phyloP scores from a whole-genome alignment of 192 early-diverging fungal species.

The Haplosporangium gracile region DNA sequence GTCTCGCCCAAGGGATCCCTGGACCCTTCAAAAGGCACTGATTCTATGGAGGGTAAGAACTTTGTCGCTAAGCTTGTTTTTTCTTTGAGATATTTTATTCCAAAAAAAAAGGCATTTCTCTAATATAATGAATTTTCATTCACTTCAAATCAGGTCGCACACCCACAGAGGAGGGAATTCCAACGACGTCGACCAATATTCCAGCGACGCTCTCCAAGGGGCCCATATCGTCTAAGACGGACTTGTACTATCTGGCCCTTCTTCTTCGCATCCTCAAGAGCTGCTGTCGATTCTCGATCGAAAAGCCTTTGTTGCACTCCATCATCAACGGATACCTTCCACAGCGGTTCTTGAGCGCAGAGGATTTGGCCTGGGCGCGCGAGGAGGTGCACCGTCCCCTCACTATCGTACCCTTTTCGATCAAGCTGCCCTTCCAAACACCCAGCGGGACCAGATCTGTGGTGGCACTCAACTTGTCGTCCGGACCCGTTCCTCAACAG shows the following conservation, averaged over 20 bases:
- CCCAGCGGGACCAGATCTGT: background rate
- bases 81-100: background rate
- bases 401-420: constrained; percentile 33
- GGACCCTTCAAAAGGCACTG: background rate
- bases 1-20: constrained; percentile 9
- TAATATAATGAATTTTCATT: background rate
- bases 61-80: background rate
- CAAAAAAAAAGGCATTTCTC: too few relatives aligned
- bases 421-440: constrained; percentile 26
- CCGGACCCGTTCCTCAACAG: background rate
- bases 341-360: constrained; percentile 18
- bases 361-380: constrained; percentile 28
- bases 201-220: constrained; percentile 21
- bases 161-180: background rate
- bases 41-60: constrained; percentile 10
- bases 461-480: constrained; percentile 8
- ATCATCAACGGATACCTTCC: constrained; percentile 29
- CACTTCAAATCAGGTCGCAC: background rate
- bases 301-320: constrained; percentile 11
- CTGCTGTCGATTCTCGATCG: constrained; percentile 51
- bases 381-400: constrained; percentile 27
- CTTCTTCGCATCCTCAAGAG: constrained; percentile 40
- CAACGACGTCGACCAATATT: background rate
- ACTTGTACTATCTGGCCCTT: constrained; percentile 30
- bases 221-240: constrained; percentile 14